A percentile compares a stretch with the other conserved stretches of the same genome.
Conservation (phyloP, 257 asterid genomes). For the Galeopsis tetrahit region DNA sequence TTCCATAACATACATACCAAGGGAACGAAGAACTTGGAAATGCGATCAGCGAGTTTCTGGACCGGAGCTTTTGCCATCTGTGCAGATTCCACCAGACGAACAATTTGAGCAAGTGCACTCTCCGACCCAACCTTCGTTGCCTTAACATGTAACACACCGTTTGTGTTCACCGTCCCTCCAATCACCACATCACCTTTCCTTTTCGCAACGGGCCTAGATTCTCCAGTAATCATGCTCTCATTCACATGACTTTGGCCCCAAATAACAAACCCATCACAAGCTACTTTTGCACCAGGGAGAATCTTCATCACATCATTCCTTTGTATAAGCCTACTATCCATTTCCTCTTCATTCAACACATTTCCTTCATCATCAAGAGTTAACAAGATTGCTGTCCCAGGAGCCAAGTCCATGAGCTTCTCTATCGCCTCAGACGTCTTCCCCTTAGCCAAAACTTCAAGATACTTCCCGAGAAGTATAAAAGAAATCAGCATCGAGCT, state of each 20-base stretch:
- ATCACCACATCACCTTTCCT: constrained; percentile 62
- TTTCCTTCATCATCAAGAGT: constrained; percentile 53
- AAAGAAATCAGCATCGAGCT: constrained; percentile 74
- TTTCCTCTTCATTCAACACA: constrained; percentile 62
- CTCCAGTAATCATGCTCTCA: constrained; percentile 83
- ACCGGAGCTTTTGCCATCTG: constrained; percentile 76
- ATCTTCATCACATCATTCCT: constrained; percentile 65
- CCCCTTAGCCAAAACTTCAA: constrained; percentile 73
- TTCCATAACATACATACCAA: constrained; percentile 42
- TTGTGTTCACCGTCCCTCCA: constrained; percentile 76
- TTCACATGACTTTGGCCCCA: constrained; percentile 70
- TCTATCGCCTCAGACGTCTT: constrained; percentile 74
- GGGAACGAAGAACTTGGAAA: constrained; percentile 66
- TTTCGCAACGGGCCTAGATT: constrained; percentile 68
- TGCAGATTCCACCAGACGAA: constrained; percentile 67
- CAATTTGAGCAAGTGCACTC: constrained; percentile 72
- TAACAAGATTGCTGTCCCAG: constrained; percentile 55
- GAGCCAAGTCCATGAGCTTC: constrained; percentile 75
- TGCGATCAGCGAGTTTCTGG: constrained; percentile 67
- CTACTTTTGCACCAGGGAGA: constrained; percentile 74
- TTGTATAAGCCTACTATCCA: constrained; percentile 66
- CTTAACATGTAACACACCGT: constrained; percentile 63
- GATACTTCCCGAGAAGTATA: constrained; percentile 69
- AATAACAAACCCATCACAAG: constrained; percentile 72
- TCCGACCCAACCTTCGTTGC: constrained; percentile 77